Base-by-base conservation (phyloP, 2,329 filamentous ascomycete genomes). In the Fusarium burgessii region DNA sequence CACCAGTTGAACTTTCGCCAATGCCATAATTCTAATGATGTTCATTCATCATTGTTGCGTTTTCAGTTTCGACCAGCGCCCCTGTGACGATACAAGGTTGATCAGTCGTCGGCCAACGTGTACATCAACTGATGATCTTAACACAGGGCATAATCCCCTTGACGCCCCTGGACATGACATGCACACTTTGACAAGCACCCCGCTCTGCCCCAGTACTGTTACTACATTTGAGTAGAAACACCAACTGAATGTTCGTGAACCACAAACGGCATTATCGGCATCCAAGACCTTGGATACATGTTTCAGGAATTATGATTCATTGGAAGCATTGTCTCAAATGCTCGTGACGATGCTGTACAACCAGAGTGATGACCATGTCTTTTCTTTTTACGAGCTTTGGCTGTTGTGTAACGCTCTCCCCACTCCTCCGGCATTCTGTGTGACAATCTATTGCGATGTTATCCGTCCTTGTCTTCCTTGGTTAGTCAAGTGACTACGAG, bases 341-440 rank as follows among this genome's bases (percentile, higher is more conserved):
- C 70, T 68, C 66, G 56, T 73, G 70, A 71, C 45, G 35, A 56
- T 45, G 15, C 36, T 56, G 62, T 68, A 46, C 35, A 13, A 67
- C 70, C 38, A 46, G 9, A 35, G 33, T 36, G 50, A 36, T 43
- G 25, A 41, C 36, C 32, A 55, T 51, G 2, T 63, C 18, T 57
- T 52, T 38, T 20, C 27, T 56, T 54, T 55, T 56, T 45, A 69
- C 52, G 32, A 56, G 45, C 33, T 54, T 27, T 56, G 23, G 29
- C 20, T 58, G 45, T 36, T 58, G 68, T 72, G 47, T 38, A 55
- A 72, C 60, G 38, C 23, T 54, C 33, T 55, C 45, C 27, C 51
- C 59, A 32, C 64, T 49, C 42, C 32, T 33, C 42, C 45, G 17
- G 50, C 68, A 52, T 64, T 20, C 25, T 25, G 29, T 46, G 29